Percentiles rank a stretch among this genome's conserved stretches.
phyloP scores from a whole-genome alignment of 2,329 filamentous ascomycete genomes.

The Trichocomaceae sp. region DNA sequence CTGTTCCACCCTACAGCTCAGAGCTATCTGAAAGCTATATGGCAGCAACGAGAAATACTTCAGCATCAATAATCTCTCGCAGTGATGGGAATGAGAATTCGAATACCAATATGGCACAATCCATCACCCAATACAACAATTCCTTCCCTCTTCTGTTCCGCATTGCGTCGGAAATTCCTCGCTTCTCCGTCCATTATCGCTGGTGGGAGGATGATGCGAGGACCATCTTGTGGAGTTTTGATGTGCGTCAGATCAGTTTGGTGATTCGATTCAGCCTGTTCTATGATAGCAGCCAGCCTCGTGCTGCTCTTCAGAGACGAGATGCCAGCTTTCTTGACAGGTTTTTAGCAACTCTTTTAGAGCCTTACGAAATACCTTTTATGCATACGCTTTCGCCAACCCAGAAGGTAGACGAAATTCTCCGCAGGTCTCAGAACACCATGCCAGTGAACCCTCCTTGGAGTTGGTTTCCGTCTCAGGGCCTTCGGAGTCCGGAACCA shows the following conservation, averaged over 20 bases:
- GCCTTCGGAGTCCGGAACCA: conserved; percentile 19
- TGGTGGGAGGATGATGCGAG: conserved; percentile 39
- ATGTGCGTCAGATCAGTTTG: conserved; percentile 30
- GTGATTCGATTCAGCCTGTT: conserved; percentile 35
- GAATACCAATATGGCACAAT: neutral
- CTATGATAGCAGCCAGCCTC: conserved; percentile 29
- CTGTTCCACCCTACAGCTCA: neutral
- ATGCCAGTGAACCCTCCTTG: conserved; percentile 23
- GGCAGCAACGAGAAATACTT: neutral
- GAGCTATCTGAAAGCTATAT: conserved; percentile 2
- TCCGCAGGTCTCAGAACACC: conserved; percentile 25
- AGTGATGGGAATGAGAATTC: neutral
- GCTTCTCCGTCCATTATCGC: conserved; percentile 26
- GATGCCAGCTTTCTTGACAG: conserved; percentile 27
- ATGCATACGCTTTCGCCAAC: conserved; percentile 27
- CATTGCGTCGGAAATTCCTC: conserved; percentile 25
- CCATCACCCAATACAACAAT: conserved; percentile 15
- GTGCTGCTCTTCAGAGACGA: conserved; percentile 28
- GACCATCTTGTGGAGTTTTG: conserved; percentile 34
- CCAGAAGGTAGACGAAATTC: conserved; percentile 36
- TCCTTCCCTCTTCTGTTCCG: conserved; percentile 27
- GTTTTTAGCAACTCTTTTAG: conserved; percentile 26
- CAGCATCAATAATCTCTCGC: neutral
- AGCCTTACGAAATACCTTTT: conserved; percentile 22
- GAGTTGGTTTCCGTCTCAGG: conserved; percentile 31